Conservation (phyloP, 768 basidiomycete species). For the Pleurotus platypus region DNA sequence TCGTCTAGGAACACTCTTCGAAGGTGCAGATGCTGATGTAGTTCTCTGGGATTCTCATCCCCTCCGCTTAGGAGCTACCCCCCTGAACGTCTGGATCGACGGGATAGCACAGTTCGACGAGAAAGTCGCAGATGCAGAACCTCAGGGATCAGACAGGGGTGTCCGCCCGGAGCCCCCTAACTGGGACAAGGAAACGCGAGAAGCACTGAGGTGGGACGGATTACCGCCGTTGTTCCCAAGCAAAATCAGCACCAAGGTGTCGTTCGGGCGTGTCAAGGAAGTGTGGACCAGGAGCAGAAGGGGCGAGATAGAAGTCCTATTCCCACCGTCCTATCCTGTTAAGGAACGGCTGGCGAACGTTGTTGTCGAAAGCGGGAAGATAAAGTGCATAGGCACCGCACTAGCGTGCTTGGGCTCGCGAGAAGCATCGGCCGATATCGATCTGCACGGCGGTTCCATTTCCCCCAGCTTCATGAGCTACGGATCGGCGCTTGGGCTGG, state of each 20-base stretch:
- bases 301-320: constrained; percentile 28
- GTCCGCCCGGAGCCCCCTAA: constrained; percentile 52
- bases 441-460: constrained; percentile 68
- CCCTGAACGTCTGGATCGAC: constrained; percentile 78
- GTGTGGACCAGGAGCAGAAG: constrained; percentile 34
- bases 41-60: constrained; percentile 80
- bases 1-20: constrained; percentile 60
- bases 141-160: constrained; percentile 39
- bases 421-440: constrained; percentile 31
- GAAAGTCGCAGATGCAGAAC: constrained; percentile 41
- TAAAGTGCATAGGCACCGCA: constrained; percentile 43
- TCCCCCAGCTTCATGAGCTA: constrained; percentile 62
- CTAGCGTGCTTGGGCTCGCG: constrained; percentile 21
- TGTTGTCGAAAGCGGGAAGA: constrained; percentile 44
- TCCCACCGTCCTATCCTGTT: constrained; percentile 17
- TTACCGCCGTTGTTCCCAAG: constrained; percentile 57
- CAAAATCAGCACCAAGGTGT: constrained; percentile 28
- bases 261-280: constrained; percentile 67
- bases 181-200: constrained; percentile 60
- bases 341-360: constrained; percentile 27
- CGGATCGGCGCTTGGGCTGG: constrained; percentile 71
- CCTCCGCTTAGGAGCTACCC: constrained; percentile 69
- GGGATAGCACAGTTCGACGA: constrained; percentile 64
- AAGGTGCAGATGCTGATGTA: constrained; percentile 64
- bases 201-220: constrained; percentile 62